Conservation (phyloP, 2,329 filamentous ascomycete species). For the Diaporthe sp. region DNA sequence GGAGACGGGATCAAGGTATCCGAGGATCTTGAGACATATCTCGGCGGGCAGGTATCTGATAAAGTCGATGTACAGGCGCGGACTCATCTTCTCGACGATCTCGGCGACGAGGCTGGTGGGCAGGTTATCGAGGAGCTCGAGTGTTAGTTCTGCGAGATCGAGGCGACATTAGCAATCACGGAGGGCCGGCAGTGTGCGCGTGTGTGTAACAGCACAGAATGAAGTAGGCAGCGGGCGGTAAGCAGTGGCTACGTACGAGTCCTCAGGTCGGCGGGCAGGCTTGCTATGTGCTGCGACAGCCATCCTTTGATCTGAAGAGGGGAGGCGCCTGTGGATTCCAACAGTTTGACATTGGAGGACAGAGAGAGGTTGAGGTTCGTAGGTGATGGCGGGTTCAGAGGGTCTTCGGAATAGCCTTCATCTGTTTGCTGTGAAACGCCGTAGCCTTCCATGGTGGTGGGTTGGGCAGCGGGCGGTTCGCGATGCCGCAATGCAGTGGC, state of each 20-base stretch:
- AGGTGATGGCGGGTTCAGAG: conserved; percentile 53
- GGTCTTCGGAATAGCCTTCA: conserved; percentile 89
- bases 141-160: conserved; percentile 75
- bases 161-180: conserved; percentile 18
- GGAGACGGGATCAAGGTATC: conserved; percentile 84
- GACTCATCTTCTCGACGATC: conserved; percentile 83
- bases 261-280: conserved; percentile 60
- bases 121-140: conserved; percentile 80
- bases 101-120: conserved; percentile 83
- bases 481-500: conserved; percentile 22
- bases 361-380: conserved; percentile 43
- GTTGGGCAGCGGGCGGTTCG: conserved; percentile 38
- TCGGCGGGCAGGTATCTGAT: conserved; percentile 87
- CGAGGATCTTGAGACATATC: conserved; percentile 89
- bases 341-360: conserved; percentile 39
- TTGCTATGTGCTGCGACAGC: conserved; percentile 61
- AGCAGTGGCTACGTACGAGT: conserved; percentile 52
- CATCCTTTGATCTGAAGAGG: conserved; percentile 43
- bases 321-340: conserved; percentile 16
- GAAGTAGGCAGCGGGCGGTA: conserved; percentile 4
- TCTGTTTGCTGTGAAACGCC: conserved; percentile 67
- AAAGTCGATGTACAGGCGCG: conserved; percentile 93
- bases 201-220: conserved; percentile 20
- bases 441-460: conserved; percentile 34
- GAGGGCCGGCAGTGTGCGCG: neutral